Percentiles rank a stretch among this genome's conserved stretches.
phyloP scores from a whole-genome alignment of 1,139 yeast species.

The Hansenula sp. region DNA sequence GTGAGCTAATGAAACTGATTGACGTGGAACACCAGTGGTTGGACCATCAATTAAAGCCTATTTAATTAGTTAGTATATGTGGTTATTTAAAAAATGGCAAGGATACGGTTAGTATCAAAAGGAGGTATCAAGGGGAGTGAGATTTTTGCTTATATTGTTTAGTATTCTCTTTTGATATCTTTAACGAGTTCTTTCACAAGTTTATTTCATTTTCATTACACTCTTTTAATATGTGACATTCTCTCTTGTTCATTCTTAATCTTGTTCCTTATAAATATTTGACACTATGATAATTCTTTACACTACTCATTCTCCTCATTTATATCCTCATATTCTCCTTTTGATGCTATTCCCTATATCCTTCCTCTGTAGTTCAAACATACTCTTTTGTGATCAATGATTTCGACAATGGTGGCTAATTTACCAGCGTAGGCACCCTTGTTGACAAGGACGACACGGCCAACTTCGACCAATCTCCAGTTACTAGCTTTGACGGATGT shows the following conservation, averaged over 20 bases:
- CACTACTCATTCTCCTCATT: too few species aligned
- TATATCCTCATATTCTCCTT: not conserved
- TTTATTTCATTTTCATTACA: not conserved
- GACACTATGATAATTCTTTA: too few species aligned
- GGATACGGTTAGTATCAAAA: too few species aligned
- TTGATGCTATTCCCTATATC: not conserved
- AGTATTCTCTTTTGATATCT: too few species aligned
- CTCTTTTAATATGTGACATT: not conserved
- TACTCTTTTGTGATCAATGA: slow-evolving; percentile 99
- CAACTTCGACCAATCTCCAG: slow-evolving; percentile 99
- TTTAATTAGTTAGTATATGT: too few species aligned
- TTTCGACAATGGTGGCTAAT: slow-evolving; percentile 95
- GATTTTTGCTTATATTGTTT: too few species aligned
- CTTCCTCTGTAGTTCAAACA: slow-evolving; percentile 31
- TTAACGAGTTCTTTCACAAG: too few species aligned
- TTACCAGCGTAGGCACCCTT: slow-evolving; percentile 65
- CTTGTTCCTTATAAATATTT: too few species aligned
- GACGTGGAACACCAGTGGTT: slow-evolving; percentile 81
- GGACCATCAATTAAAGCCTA: slow-evolving; percentile 97
- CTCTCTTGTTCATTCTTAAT: not conserved
- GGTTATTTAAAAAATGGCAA: too few species aligned
- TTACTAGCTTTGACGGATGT: slow-evolving; percentile 91
- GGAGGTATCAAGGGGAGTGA: too few species aligned
- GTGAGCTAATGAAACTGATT: slow-evolving; percentile 81
- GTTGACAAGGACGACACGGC: slow-evolving; percentile 95